A percentile compares a stretch with the other conserved stretches of the same genome.
These are phyloP conservation scores for Quercus parvula DNA, from an alignment of 306 rosid genomes.

Conservation along the genomic window DNA sequence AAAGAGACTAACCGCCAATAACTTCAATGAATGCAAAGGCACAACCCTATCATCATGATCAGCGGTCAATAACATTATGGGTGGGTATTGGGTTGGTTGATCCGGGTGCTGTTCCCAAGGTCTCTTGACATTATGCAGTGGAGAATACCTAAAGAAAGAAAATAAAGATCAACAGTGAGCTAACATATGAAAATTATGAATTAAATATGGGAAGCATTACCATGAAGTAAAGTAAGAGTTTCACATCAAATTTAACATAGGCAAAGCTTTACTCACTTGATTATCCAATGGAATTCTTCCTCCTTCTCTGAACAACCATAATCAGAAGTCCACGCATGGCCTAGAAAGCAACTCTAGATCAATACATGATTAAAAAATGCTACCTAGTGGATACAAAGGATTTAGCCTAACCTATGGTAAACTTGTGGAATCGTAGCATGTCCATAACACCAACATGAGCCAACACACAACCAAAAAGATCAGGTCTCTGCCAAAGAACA, in stretches of 20 bases:
- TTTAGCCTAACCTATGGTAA: constrained; percentile 74
- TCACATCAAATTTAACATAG: neutral
- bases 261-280: constrained; percentile 57
- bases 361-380: neutral
- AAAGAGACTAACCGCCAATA: constrained; percentile 71
- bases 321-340: constrained; percentile 96
- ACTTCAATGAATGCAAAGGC: constrained; percentile 79
- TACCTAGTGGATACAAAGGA: constrained; percentile 6
- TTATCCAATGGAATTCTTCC: constrained; percentile 89
- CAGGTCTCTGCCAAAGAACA: constrained; percentile 66
- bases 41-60: constrained; percentile 99
- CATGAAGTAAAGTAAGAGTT: neutral
- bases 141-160: constrained; percentile 67
- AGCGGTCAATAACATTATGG: constrained; percentile 91
- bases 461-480: constrained; percentile 89
- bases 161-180: constrained; percentile 1
- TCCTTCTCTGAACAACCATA: constrained; percentile 89
- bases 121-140: constrained; percentile 85
- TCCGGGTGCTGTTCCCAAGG: constrained; percentile 70
- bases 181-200: neutral
- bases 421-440: constrained; percentile 94
- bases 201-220: neutral
- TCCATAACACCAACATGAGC: constrained; percentile 99
- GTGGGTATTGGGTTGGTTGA: constrained; percentile 66
- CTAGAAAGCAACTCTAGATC: constrained; percentile 37